Base-by-base conservation (phyloP, 2,329 filamentous ascomycete genomes). In the Scolecobasidium constrictum region DNA sequence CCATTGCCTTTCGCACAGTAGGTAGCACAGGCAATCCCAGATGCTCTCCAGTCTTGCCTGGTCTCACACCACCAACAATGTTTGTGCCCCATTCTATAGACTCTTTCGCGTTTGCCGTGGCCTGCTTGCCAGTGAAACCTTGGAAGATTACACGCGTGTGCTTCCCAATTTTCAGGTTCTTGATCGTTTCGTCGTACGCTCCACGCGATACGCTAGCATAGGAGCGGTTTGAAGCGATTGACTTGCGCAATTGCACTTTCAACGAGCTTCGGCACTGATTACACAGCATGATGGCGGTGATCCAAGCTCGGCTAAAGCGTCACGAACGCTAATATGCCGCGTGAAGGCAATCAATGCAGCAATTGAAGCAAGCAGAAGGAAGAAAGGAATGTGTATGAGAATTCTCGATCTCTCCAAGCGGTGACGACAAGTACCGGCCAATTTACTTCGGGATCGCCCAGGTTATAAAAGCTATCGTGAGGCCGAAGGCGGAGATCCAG, bases 31-130 rank as follows among this genome's bases (percentile, higher is more conserved):
- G 84, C 26, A 86, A 65, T 2, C 80, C 82, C 16, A 88, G 64
- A 63, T 88, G 83, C 54, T 84, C 76, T 38, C 78, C 78, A 45
- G 76, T 72, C 38, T 78, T 75, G 3, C 77, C 78, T 1, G 83
- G 84, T 42, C 77, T 85, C 15, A 87, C 81, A 19, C 83, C 83
- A 21, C 84, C 84, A 0, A 90, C 81, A 46, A 90, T 79, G 28
- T 85, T 82, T 31, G 84, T 88, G 11, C 84, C 84, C 73, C 82
- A 90, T 59, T 70, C 76, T 46, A 88, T 64, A 11, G 82, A 86
- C 57, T 87, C 81, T 58, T 76, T 74, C 22, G 83, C 83, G 61
- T 90, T 87, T 50, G 75, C 74, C 2, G 83, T 88, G 9, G 83
- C 82, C 62, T 77, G 66, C 49, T 66, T 66, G 62, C 79, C 79